Evolutionary conservation across 1,139 yeast genomes (phyloP), one percentile per base, ranked within the genome.

Genomic region (Candida albicans): DNA sequence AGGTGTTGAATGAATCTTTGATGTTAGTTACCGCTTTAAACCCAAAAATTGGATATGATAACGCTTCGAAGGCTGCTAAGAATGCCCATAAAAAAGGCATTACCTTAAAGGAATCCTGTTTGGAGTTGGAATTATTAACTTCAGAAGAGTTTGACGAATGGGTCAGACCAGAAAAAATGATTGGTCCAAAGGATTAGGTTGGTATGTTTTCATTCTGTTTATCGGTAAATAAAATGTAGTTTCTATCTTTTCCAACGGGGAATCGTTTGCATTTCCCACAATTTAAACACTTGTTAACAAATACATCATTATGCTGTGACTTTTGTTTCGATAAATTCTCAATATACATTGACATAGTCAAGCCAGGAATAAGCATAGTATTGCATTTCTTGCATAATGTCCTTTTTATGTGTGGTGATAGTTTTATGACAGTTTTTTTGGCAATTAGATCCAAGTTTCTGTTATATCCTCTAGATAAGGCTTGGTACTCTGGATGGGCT

Each of bases 21-120:
- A 93, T 93, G 99, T 80, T 93, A 73, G 99, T 93, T 42, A 93
- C 99, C 47, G 98, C 99, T 29, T 82, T 93, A 65, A 95, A 93
- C 81, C 98, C 99, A 58, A 90, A 91, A 82, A 93, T 93, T 60
- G 99, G 99, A 59, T 93, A 93, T 73, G 99, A 93, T 66, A 80
- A 84, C 56, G 98, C 99, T 47, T 89, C 97, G 49, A 90, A 91
- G 81, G 93, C 90, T 44, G 99, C 99, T 57, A 93, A 93, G 80
- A 89, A 93, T 63, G 99, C 99, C 42, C 98, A 93, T 81, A 87
- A 91, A 77, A 90, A 93, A 77, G 97, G 97, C 28, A 79, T 91
- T 61, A 93, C 99, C 37, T 82, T 93, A 71, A 93, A 93, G 75
- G 87, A 89, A 69, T 84, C 96, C 49, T 96, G 97, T 49, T 76